These are phyloP conservation scores for Lotus japonicus DNA, from an alignment of 306 rosid species.

Conservation along the genomic window DNA sequence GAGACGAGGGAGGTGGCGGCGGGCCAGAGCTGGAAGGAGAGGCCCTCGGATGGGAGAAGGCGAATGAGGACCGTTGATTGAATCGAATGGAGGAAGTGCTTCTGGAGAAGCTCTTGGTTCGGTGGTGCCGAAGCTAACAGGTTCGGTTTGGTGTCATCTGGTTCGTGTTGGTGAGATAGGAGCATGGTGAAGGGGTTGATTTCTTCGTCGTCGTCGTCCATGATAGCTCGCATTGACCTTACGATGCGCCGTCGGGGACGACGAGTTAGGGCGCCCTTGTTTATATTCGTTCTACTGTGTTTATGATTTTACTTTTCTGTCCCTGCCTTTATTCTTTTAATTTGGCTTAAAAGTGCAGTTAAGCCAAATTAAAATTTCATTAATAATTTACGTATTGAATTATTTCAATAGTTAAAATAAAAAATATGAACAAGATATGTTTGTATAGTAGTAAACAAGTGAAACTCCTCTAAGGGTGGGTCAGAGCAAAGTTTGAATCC, in stretches of 20 bases:
- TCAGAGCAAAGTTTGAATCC: too few species aligned
- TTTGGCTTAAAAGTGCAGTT: too few species aligned
- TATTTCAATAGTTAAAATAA: too few species aligned
- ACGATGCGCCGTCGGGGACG: not conserved
- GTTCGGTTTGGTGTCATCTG: not conserved
- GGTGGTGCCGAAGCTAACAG: not conserved
- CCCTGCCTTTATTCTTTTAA: not conserved
- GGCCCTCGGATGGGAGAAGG: conserved; percentile 76
- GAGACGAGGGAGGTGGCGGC: conserved; percentile 82
- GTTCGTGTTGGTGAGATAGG: not conserved
- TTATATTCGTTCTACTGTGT: not conserved
- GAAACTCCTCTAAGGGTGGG: too few species aligned
- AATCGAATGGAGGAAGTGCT: conserved; percentile 52
- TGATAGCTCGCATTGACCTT: conserved; percentile 20
- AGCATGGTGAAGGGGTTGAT: conserved; percentile 37
- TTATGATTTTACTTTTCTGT: not conserved
- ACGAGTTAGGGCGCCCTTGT: conserved; percentile 17
- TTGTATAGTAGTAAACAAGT: too few species aligned
- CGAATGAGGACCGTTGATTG: conserved; percentile 52
- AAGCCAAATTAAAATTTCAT: not conserved
- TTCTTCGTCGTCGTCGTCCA: conserved; percentile 42
- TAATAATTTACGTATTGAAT: too few species aligned
- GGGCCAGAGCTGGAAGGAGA: conserved; percentile 97
- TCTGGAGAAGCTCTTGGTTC: conserved; percentile 24
- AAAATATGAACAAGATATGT: too few species aligned